phyloP scores from a whole-genome alignment of 768 basidiomycete genomes.

The Termitomyces bulborhizus region DNA sequence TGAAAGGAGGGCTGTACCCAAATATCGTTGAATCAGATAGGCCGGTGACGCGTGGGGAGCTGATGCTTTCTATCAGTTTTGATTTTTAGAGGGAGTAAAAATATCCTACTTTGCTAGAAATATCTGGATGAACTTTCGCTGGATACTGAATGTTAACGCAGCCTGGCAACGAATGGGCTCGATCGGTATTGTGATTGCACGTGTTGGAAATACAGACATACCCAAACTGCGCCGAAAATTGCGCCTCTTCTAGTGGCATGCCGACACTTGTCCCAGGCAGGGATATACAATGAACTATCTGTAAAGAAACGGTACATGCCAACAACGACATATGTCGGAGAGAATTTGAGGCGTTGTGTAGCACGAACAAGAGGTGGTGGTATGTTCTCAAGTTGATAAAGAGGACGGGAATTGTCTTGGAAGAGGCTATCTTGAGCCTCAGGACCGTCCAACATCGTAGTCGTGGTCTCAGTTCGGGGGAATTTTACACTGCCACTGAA shows the following conservation, averaged over 20 bases:
- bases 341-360: conserved; percentile 59
- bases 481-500: background rate
- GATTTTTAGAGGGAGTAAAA: background rate
- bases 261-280: conserved; percentile 82
- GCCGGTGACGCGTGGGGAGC: conserved; percentile 59
- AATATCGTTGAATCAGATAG: conserved; percentile 58
- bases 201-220: conserved; percentile 23
- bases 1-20: conserved; percentile 62
- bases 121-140: conserved; percentile 56
- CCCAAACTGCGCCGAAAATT: conserved; percentile 67
- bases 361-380: conserved; percentile 48
- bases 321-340: conserved; percentile 80
- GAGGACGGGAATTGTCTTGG: conserved; percentile 1
- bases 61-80: conserved; percentile 17
- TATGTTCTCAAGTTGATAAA: conserved; percentile 21
- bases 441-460: conserved; percentile 16
- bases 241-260: conserved; percentile 71
- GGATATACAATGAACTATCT: conserved; percentile 60
- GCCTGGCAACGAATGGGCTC: conserved; percentile 32
- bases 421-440: conserved; percentile 29
- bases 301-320: conserved; percentile 80
- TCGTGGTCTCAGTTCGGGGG: background rate
- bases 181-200: background rate
- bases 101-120: conserved; percentile 53
- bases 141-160: conserved; percentile 62